Evolutionary conservation across 169 alveolate species (phyloP), one percentile per base, ranked within the genome.

Genomic region (Cryptosporidium tyzzeri): DNA sequence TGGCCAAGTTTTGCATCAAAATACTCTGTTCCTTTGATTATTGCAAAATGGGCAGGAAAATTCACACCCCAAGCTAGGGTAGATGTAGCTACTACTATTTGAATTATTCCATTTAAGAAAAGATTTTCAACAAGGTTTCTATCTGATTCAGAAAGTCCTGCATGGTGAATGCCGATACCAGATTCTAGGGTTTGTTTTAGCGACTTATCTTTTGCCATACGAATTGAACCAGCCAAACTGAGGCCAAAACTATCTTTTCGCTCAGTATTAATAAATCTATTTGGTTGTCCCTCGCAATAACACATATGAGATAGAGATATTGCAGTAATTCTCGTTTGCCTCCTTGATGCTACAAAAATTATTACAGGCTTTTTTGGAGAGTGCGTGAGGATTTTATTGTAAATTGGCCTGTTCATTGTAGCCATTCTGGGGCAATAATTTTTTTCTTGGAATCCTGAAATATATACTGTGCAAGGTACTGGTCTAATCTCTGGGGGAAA

Each of bases 61-160:
- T 98, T 98, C 45, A 98, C 99, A 35, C 99, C 99, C 99, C 99
- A 98, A 21, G 99, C 99, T 50, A 99, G 96, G 29, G 99, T 99
- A 31, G 99, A 95, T 3, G 99, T 99, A 39, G 99, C 97, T 33
- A 98, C 98, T 71, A 99, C 92, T 31, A 98, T 97, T 91, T 97
- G 93, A 53, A 98, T 97, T 70, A 95, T 94, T 51, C 97, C 98
- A 73, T 94, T 93, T 37, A 97, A 93, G 86, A 98, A 99, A 86
- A 98, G 94, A 51, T 96, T 95, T 91, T 98, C 99, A 4, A 98
- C 99, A n/a, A 97, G 94, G 70, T 93, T 94, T 92, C 99, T 94
- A 85, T 99, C 99, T 69, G 91, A 84, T 73, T 97, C 98, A 16
- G 95, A 85, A 16, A 98, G 95, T 31, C 99, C 99, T 1, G 99